Conservation (phyloP, 2,329 filamentous ascomycete genomes). For the Nemania diffusa region DNA sequence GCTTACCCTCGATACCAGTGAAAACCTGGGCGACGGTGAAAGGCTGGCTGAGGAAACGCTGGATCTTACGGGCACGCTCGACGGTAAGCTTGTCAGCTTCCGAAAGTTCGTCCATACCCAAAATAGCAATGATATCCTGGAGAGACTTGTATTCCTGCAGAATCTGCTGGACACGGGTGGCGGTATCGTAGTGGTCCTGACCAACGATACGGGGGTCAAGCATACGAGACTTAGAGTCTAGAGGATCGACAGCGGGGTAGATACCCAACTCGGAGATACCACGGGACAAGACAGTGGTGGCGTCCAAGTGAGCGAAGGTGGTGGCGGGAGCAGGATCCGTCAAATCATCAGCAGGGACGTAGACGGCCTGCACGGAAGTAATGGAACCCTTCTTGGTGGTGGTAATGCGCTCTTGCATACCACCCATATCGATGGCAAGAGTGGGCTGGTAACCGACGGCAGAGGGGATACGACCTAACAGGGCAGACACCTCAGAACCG, state of each 20-base stretch:
- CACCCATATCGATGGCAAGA: constrained; percentile 98
- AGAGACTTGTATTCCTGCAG: constrained; percentile 99
- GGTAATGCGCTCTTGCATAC: constrained; percentile 99
- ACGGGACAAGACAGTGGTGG: constrained; percentile 99
- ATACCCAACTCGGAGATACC: constrained; percentile 99
- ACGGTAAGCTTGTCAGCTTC: constrained; percentile 99
- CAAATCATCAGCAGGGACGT: constrained; percentile 99
- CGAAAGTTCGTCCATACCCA: constrained; percentile 99
- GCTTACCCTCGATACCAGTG: constrained; percentile 93
- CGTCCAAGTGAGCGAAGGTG: constrained; percentile 99
- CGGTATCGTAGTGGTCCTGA: constrained; percentile 96
- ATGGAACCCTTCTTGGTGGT: constrained; percentile 99
- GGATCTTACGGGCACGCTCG: constrained; percentile 99
- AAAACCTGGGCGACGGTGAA: constrained; percentile 90
- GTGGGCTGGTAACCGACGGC: constrained; percentile 99
- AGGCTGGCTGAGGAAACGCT: constrained; percentile 99
- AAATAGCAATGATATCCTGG: constrained; percentile 99
- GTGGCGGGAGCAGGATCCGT: constrained; percentile 99
- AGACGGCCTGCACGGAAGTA: constrained; percentile 99
- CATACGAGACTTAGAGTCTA: constrained; percentile 99
- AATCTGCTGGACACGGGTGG: constrained; percentile 97
- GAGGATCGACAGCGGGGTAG: constrained; percentile 99
- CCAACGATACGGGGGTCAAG: constrained; percentile 98
- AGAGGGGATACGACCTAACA: constrained; percentile 99
- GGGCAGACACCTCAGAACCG: constrained; percentile 99